These are phyloP conservation scores for Xylaria sp. DNA, from an alignment of 2,329 filamentous ascomycete genomes.

Conservation along the genomic window DNA sequence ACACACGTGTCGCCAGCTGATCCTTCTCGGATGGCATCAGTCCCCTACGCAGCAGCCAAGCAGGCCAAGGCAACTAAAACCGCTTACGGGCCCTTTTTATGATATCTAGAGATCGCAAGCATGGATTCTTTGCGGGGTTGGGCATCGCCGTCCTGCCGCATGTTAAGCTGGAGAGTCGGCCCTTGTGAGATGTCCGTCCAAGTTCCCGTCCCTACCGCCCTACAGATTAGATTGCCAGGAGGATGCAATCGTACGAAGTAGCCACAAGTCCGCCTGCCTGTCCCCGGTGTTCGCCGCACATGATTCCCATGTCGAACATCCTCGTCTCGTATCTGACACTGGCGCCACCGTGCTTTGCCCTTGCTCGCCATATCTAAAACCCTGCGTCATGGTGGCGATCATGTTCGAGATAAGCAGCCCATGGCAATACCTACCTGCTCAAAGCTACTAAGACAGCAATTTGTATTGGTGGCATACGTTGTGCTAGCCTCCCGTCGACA, in stretches of 20 bases:
- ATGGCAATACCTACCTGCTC: background rate
- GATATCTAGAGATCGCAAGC: background rate
- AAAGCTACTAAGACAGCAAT: background rate
- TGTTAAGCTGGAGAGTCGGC: background rate
- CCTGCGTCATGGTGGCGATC: constrained; percentile 13
- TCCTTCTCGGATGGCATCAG: background rate
- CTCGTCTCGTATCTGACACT: background rate
- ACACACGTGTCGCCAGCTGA: background rate
- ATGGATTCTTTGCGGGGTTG: background rate
- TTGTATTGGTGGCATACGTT: no score
- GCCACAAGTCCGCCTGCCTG: background rate
- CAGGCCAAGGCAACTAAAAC: background rate
- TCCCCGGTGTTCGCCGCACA: background rate
- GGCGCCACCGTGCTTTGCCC: background rate
- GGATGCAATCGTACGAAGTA: background rate
- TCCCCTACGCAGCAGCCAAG: background rate
- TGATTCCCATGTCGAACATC: background rate
- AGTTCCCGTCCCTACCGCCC: no score
- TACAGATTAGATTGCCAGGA: background rate
- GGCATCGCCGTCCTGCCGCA: background rate
- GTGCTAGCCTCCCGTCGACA: background rate
- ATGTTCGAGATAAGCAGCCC: constrained; percentile 20
- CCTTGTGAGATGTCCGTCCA: no score
- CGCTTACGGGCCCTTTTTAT: background rate
- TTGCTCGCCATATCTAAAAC: constrained; percentile 1